Percentiles rank a stretch among this genome's conserved stretches.
Conservation (phyloP, 164 flowering plant genomes). For the Annona cherimola region DNA sequence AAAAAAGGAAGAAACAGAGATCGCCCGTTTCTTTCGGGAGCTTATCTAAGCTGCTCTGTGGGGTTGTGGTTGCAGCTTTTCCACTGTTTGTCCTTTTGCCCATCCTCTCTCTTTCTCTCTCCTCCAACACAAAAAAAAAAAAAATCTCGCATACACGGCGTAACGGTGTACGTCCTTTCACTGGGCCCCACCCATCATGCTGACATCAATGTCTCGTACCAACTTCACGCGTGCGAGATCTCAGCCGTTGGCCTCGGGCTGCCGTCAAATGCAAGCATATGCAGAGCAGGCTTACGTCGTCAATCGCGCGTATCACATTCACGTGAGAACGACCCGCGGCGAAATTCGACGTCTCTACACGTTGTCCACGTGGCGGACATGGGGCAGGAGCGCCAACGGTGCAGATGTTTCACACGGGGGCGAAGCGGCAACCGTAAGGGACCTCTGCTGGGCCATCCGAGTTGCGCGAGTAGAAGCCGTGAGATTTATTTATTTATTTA, state of each 20-base stretch:
- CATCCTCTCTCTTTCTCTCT: neutral
- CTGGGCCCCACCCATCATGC: neutral
- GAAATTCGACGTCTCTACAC: neutral
- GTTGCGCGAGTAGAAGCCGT: neutral
- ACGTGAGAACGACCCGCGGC: neutral
- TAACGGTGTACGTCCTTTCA: neutral
- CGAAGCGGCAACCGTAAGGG: neutral
- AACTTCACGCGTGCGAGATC: too few relatives aligned
- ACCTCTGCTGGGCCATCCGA: neutral
- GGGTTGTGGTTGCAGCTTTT: neutral
- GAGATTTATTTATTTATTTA: neutral
- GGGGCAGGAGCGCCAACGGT: neutral
- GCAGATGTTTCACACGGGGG: neutral
- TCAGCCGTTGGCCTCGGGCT: too few relatives aligned
- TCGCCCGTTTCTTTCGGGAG: constrained; percentile 8
- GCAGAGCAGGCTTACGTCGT: too few relatives aligned
- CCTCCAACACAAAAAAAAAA: too few relatives aligned
- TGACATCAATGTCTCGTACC: too few relatives aligned
- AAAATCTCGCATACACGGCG: neutral
- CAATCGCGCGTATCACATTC: neutral
- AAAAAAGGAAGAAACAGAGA: neutral
- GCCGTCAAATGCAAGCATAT: too few relatives aligned
- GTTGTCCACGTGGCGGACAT: neutral
- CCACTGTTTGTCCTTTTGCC: neutral
- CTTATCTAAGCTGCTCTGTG: neutral